Conservation (phyloP, 176 grass and related monocot species). For the Aegilops longissima region DNA sequence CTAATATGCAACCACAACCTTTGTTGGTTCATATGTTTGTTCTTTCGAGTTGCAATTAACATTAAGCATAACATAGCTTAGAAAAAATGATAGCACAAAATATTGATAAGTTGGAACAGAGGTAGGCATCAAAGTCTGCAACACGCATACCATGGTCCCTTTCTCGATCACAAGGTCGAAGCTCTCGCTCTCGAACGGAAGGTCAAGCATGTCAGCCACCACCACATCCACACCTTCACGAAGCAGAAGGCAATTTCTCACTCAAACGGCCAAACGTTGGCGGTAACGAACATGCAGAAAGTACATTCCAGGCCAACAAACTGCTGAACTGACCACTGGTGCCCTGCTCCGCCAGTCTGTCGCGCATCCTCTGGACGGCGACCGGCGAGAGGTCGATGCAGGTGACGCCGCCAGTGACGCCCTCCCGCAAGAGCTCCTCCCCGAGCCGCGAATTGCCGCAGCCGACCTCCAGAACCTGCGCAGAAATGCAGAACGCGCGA, state of each 20-base stretch:
- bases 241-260: neutral
- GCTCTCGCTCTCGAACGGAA: conserved; percentile 59
- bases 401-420: conserved; percentile 71
- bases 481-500: neutral
- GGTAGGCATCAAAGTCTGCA: neutral
- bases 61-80: neutral
- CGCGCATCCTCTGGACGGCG: conserved; percentile 70
- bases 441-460: conserved; percentile 80
- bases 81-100: neutral
- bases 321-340: conserved; percentile 36
- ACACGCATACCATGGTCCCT: conserved; percentile 62
- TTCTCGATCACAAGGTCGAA: conserved; percentile 85
- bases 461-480: conserved; percentile 76
- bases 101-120: neutral
- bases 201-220: conserved; percentile 80
- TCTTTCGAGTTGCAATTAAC: neutral
- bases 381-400: conserved; percentile 74
- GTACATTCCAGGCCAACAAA: no score
- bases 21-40: neutral
- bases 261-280: neutral
- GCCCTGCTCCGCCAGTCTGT: conserved; percentile 48
- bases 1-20: neutral
- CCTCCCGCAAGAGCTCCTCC: conserved; percentile 70
- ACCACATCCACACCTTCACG: conserved; percentile 69
- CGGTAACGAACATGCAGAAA: neutral